A percentile compares a stretch with the other conserved stretches of the same genome.
These are phyloP conservation scores for Warburgia ugandensis DNA, from an alignment of 164 flowering plant genomes.

Conservation along the genomic window DNA sequence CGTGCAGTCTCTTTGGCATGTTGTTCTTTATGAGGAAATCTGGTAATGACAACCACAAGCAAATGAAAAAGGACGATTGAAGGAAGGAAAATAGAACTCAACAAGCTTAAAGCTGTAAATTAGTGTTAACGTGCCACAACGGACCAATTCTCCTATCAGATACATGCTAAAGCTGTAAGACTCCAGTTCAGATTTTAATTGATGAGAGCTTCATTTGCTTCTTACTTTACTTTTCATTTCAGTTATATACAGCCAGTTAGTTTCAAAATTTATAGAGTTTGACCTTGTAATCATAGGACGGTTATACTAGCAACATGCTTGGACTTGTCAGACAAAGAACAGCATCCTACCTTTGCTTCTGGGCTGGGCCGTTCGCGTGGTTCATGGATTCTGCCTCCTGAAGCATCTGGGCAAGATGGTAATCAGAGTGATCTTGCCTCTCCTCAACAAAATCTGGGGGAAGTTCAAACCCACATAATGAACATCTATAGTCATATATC, in stretches of 20 bases:
- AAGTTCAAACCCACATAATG: constrained; percentile 74
- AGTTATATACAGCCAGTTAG: not conserved
- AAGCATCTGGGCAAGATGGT: constrained; percentile 81
- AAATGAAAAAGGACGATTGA: not conserved
- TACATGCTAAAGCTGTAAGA: not conserved
- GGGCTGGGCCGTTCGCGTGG: constrained; percentile 13
- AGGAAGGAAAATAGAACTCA: not conserved
- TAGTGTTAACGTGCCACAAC: not conserved
- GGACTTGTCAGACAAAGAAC: not conserved
- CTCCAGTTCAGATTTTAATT: not conserved
- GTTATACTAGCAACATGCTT: not conserved
- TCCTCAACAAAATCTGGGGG: constrained; percentile 71
- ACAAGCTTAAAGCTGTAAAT: not conserved
- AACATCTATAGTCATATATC: constrained; percentile 78
- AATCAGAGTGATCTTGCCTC: constrained; percentile 88
- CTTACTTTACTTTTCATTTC: not conserved
- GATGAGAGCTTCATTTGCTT: not conserved
- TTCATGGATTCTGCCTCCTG: constrained; percentile 56
- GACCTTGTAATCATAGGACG: not conserved
- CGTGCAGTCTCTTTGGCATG: constrained; percentile 15
- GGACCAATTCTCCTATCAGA: not conserved
- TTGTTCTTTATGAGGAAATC: constrained; percentile 22
- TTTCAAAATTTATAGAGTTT: not conserved
- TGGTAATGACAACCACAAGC: constrained; percentile 10
- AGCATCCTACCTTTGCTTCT: constrained; percentile 36